Evolutionary conservation across 1,284 basidiomycete species (phyloP), one percentile per base, ranked within the genome.

Genomic region (Apiotrichum mycotoxinovorans): DNA sequence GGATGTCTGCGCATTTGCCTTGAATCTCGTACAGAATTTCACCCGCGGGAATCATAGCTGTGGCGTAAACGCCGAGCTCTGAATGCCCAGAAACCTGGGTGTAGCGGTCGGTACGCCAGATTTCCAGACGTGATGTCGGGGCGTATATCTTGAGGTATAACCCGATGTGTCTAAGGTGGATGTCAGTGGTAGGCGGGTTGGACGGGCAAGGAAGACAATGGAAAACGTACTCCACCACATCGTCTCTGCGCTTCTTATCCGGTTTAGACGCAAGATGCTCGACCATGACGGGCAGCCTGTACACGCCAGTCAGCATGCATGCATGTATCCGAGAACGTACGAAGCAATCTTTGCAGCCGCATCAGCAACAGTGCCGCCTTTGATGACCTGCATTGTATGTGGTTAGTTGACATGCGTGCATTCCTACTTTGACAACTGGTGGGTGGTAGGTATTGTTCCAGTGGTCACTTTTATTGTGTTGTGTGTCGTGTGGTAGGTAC

Each of bases 51-150:
- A 78, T 57, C 12, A 67, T 63, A 11, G 61, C 48, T 0, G 73
- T 76, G 10, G 76, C 73, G 47, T 66, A 73, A 4, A 78, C 70
- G 10, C 70, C 76, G 11, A 78, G 61, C 57, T 78, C 74, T 20
- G 67, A 60, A 42, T 76, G 74, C 1, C 70, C 67, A 9, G 71
- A 72, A 15, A 73, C 64, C 43, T 64, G 58, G 1, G 66, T 61
- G 56, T 78, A 78, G 11, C 75, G 64, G 20, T 67, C 58, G 1
- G 76, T 78, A 1, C 67, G 65, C 43, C 70, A 66, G 18, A 78
- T 72, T 40, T 78, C 76, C 41, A 78, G 51, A 9, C 75, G 66
- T 0, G 74, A 75, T 0, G 60, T 59, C 3, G 75, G 74, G 11
- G 42, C 46, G 30, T 72, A 69, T 14, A 71, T 62, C 15, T 69